phyloP scores from a whole-genome alignment of 2,329 filamentous ascomycete species.

The Mycocentrospora acerina region DNA sequence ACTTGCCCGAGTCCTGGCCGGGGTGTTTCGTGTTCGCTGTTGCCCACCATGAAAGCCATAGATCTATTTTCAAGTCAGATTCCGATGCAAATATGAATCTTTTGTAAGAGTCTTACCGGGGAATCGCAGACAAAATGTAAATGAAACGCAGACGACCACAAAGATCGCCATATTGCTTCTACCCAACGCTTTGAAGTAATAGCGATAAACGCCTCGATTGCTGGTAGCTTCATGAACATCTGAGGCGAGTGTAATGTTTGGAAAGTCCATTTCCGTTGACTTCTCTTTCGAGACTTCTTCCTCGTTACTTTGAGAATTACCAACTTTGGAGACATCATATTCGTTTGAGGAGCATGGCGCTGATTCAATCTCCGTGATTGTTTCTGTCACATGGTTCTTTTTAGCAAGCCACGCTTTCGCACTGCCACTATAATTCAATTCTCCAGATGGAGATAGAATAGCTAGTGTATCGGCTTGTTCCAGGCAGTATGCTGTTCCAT shows the following conservation, averaged over 20 bases:
- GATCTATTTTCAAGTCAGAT: conserved; percentile 23
- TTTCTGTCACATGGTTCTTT: no score
- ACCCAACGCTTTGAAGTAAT: conserved; percentile 35
- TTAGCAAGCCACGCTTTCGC: no score
- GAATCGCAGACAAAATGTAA: conserved; percentile 38
- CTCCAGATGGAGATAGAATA: no score
- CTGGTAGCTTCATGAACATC: no score
- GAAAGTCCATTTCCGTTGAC: conserved; percentile 34
- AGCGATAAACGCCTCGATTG: no score
- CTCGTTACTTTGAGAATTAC: no score
- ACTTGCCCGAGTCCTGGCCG: conserved; percentile 39
- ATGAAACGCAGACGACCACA: conserved; percentile 33
- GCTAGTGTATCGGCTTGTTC: no score
- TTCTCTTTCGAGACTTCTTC: conserved; percentile 33
- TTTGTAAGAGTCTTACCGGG: conserved; percentile 30
- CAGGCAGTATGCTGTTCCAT: conserved; percentile 21
- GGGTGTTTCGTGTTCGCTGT: conserved; percentile 44
- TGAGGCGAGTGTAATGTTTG: conserved; percentile 34
- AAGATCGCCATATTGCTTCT: conserved; percentile 34
- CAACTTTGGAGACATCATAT: no score
- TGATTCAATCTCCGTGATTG: no score
- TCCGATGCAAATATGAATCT: not conserved
- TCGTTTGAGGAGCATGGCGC: no score
- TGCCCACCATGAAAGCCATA: conserved; percentile 55
- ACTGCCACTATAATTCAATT: no score